Base-by-base conservation (phyloP, 257 asterid genomes). In the Anisodus tanguticus region DNA sequence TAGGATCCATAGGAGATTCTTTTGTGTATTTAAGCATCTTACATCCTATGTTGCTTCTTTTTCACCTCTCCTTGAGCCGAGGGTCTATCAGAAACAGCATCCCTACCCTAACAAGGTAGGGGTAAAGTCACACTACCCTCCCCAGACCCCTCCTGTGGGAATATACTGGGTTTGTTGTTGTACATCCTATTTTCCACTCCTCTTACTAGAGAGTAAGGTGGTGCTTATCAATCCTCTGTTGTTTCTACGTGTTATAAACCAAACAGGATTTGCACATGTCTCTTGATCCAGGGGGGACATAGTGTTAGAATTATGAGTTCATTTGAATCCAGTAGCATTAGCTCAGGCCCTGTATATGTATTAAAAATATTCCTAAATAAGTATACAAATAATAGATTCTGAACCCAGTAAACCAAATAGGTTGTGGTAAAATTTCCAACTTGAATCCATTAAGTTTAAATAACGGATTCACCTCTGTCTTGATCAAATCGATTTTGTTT, bases 251-350 rank as follows among this genome's bases (percentile, higher is more conserved):
- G 62, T 74, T 72, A 47, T 72, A 45, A 19, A 47, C 11, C 45
- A 19, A 62, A 49, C 81, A 51, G 62, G 81, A 74, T 74, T 74
- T 74, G 39, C 15, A 17, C 62, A 22, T 22, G 62, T 74, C 60
- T 0, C 45, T 39, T 67, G 76, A 37, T 39, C 76, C 64, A 17
- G 17, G 51, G 12, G 26, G 17, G 76, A 37, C 15, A 11, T 68
- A 35, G 19, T 67, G 47, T 67, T 13, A 39, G 76, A 37, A 68
- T 37, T 37, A 37, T 68, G 51, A 68, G 76, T 68, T 37, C 51
- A 68, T 68, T 12, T 68, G 51, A 68, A 68, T 68, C 51, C 6
- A 37, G 12, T 68, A 68, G 76, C 76, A 7, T 68, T 68, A 68
- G 51, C 76, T 37, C 51, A 68, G 7, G 76, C 51, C 9, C 7